A percentile compares a stretch with the other conserved stretches of the same genome.
Evolutionary conservation across 129 eudicot genomes (phyloP).

Genomic region (Arctium minus): DNA sequence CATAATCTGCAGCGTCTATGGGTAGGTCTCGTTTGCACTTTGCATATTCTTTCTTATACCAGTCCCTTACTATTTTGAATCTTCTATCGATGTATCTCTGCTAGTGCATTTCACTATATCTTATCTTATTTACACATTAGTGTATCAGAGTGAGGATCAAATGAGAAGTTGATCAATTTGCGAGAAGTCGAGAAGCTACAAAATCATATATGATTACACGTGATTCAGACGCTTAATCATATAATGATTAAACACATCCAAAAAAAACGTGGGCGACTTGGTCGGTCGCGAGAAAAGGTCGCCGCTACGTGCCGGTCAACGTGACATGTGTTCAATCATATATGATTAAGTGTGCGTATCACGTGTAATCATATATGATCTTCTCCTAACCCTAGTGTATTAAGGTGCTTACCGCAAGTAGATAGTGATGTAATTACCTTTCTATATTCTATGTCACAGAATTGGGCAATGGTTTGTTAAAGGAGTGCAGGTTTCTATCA

Average conservation of each 20-base stretch:
- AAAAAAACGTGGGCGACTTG: no score
- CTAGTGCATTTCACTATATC: not conserved
- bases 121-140: not conserved
- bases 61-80: not conserved
- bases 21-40: constrained; percentile 38
- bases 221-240: no score
- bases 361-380: not conserved
- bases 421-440: no score
- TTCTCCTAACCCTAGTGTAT: not conserved
- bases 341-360: not conserved
- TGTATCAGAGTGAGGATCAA: not conserved
- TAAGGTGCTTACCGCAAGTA: no score
- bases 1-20: constrained; percentile 59
- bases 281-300: no score
- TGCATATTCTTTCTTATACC: not conserved
- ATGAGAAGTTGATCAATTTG: not conserved
- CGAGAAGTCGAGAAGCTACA: not conserved
- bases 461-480: no score
- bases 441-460: no score
- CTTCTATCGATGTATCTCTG: not conserved
- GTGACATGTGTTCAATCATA: not conserved
- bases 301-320: no score
- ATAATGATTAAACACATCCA: no score
- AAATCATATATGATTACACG: not conserved
- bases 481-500: no score